Conservation (phyloP, 1,284 basidiomycete species). For the Ganoderma boninense region DNA sequence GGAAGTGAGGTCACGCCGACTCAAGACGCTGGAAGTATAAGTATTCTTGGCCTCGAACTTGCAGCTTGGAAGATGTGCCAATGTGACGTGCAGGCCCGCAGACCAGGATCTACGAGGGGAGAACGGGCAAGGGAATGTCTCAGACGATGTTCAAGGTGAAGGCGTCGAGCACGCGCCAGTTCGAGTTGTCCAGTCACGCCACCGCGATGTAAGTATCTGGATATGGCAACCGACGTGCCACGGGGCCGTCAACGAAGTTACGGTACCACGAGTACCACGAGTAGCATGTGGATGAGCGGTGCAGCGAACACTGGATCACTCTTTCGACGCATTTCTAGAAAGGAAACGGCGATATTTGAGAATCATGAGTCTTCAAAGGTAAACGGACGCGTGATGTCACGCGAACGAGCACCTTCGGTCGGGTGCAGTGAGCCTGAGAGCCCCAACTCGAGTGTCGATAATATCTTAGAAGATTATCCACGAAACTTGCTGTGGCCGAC, state of each 20-base stretch:
- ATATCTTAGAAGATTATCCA: neutral
- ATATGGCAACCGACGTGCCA: too few species aligned
- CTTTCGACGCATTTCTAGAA: too few species aligned
- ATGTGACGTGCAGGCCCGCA: neutral
- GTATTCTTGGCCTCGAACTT: neutral
- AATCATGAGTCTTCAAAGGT: neutral
- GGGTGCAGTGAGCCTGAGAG: neutral
- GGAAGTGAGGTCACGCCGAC: conserved; percentile 11
- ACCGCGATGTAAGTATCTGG: too few species aligned
- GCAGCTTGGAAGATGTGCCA: neutral
- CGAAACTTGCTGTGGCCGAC: neutral
- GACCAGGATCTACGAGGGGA: neutral
- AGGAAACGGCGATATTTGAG: too few species aligned
- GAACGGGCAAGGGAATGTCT: neutral
- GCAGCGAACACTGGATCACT: too few species aligned
- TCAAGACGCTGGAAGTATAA: neutral
- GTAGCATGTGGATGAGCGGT: too few species aligned
- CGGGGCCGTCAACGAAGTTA: too few species aligned
- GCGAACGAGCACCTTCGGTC: neutral
- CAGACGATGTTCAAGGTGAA: too few species aligned
- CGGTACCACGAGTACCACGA: too few species aligned
- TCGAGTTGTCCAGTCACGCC: too few species aligned
- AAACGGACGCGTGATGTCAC: conserved; percentile 3
- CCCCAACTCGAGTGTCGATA: neutral
- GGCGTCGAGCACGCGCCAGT: too few species aligned